These are phyloP conservation scores for Botrytis aclada DNA, from an alignment of 2,329 filamentous ascomycete species.

Conservation along the genomic window DNA sequence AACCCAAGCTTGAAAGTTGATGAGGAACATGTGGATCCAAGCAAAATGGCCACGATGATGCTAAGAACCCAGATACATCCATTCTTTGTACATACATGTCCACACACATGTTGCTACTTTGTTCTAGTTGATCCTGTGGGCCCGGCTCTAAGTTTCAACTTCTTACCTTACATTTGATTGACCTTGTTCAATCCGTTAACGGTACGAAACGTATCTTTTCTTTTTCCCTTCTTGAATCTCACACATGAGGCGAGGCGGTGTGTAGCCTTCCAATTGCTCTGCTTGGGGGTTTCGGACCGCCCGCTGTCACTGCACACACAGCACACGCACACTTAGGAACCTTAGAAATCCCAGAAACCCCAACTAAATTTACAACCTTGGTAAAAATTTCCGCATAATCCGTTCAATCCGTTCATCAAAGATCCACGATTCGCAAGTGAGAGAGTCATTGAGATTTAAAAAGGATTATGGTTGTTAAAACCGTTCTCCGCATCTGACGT, in stretches of 20 bases:
- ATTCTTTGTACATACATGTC: background rate
- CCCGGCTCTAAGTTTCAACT: background rate
- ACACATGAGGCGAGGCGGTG: constrained; percentile 19
- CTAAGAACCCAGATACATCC: background rate
- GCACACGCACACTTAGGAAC: background rate
- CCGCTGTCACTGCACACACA: constrained; percentile 15
- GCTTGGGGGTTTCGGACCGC: constrained; percentile 16
- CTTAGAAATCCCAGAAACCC: background rate
- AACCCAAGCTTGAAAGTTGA: background rate
- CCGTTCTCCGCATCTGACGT: constrained; percentile 4
- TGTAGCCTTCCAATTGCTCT: constrained; percentile 12
- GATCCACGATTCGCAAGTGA: constrained; percentile 20
- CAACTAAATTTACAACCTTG: constrained; percentile 11
- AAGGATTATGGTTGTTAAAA: constrained; percentile 7
- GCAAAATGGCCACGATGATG: background rate
- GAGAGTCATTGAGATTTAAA: constrained; percentile 6
- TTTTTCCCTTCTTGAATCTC: background rate
- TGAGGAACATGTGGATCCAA: background rate
- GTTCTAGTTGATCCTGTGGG: background rate
- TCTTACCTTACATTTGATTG: background rate
- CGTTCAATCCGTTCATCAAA: constrained; percentile 6
- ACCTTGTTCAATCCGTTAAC: constrained; percentile 1
- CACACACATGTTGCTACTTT: background rate
- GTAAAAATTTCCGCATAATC: constrained; percentile 18
- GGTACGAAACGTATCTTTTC: background rate